These are phyloP conservation scores for Cocos nucifera DNA, from an alignment of 176 grass and related monocot genomes.

Conservation along the genomic window DNA sequence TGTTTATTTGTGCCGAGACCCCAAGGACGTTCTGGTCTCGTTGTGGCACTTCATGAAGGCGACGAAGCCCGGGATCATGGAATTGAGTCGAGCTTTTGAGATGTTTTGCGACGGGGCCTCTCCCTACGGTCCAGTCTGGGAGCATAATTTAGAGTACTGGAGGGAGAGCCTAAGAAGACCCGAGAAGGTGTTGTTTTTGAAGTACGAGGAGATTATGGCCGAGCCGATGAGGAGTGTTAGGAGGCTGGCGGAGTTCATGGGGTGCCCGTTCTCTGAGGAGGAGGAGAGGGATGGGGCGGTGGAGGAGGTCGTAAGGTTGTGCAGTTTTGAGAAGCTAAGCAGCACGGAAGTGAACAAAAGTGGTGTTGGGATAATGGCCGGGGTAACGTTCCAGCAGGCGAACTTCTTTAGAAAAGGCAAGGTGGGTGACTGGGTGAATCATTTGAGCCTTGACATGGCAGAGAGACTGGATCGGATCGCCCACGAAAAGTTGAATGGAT, in stretches of 20 bases:
- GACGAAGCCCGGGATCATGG: neutral
- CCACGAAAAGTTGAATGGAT: too few relatives aligned
- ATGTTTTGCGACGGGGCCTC: slow-evolving; percentile 27
- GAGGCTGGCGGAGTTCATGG: slow-evolving; percentile 28
- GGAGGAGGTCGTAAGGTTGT: slow-evolving; percentile 13
- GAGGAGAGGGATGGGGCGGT: slow-evolving; percentile 12
- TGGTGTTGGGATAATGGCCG: too few relatives aligned
- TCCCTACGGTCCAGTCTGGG: slow-evolving; percentile 26
- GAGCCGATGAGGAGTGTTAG: slow-evolving; percentile 7
- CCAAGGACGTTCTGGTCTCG: slow-evolving; percentile 35
- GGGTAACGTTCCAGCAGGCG: too few relatives aligned
- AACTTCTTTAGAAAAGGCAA: too few relatives aligned
- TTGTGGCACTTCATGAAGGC: neutral
- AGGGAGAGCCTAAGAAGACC: slow-evolving; percentile 25
- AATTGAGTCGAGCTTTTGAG: slow-evolving; percentile 6
- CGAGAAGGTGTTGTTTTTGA: slow-evolving; percentile 32
- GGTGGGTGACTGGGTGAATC: too few relatives aligned
- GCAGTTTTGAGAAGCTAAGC: neutral
- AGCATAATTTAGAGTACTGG: slow-evolving; percentile 38
- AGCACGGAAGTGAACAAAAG: too few relatives aligned
- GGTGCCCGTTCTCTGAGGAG: slow-evolving; percentile 26
- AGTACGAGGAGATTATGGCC: slow-evolving; percentile 32
- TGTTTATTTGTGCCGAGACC: slow-evolving; percentile 43
- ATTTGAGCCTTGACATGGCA: too few relatives aligned
- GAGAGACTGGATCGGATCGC: too few relatives aligned